Evolutionary conservation across 228 moss, liverwort and hornwort species (phyloP).

Genomic region (Sphagnum magellanicum): DNA sequence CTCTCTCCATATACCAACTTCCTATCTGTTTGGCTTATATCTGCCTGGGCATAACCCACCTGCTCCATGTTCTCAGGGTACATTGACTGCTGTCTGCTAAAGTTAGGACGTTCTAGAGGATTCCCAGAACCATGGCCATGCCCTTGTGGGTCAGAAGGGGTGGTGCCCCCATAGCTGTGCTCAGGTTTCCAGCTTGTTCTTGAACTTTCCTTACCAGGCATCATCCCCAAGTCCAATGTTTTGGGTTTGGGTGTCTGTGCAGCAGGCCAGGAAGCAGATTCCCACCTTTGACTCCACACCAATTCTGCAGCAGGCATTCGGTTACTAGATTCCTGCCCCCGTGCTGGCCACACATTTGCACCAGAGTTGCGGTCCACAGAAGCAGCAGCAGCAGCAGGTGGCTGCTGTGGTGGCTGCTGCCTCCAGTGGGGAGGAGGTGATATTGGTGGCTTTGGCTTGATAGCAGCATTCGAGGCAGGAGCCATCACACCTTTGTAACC

Average conservation of each 20-base stretch:
- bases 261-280: constrained; percentile 32
- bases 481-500: constrained; percentile 1
- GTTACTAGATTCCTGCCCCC: constrained; percentile 46
- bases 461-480: no score
- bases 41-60: no score
- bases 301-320: no score
- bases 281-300: no score
- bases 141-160: constrained; percentile 11
- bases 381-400: constrained; percentile 14
- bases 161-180: constrained; percentile 7
- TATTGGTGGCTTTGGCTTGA: constrained; percentile 32
- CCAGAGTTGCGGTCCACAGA: constrained; percentile 31
- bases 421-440: constrained; percentile 80
- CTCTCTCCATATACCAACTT: constrained; percentile 35
- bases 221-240: constrained; percentile 27
- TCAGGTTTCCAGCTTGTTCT: constrained; percentile 71
- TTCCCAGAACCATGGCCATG: no score
- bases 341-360: constrained; percentile 84
- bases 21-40: no score
- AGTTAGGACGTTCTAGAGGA: no score
- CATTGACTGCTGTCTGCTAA: no score
- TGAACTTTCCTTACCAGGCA: constrained; percentile 59
- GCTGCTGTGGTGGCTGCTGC: constrained; percentile 66
- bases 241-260: constrained; percentile 27
- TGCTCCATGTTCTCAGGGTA: no score